Conservation (phyloP, 169 alveolate genomes). For the Prorocentrum cordatum region DNA sequence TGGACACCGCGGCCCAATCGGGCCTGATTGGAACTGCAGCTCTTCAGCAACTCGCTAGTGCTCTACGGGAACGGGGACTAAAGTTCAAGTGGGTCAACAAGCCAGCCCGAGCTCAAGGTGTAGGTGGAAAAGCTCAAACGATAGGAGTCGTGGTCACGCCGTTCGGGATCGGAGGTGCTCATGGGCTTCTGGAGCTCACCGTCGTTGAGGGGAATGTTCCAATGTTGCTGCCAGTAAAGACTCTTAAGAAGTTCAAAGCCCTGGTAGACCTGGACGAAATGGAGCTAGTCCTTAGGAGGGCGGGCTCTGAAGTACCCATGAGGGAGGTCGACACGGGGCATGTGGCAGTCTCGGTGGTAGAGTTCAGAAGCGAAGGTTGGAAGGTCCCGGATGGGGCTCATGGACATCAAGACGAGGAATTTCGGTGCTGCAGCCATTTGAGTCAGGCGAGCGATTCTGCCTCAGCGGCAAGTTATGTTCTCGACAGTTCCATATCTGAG, state of each 20-base stretch:
- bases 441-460: too few species aligned
- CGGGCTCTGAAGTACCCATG: too few species aligned
- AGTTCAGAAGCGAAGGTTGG: too few species aligned
- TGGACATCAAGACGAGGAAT: too few species aligned
- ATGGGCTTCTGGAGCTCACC: background rate
- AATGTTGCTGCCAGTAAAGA: background rate
- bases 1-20: too few species aligned
- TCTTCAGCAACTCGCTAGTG: background rate
- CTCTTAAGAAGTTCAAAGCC: background rate
- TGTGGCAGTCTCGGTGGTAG: too few species aligned
- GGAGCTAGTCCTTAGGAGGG: background rate
- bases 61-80: background rate
- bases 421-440: too few species aligned
- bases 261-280: background rate
- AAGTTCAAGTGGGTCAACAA: background rate
- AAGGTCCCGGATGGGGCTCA: too few species aligned
- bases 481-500: too few species aligned
- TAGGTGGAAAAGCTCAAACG: background rate
- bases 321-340: too few species aligned
- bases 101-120: background rate
- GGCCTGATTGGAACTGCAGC: too few species aligned
- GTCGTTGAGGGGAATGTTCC: background rate
- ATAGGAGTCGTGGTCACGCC: background rate
- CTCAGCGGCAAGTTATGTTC: too few species aligned
- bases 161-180: background rate